Evolutionary conservation across 2,329 filamentous ascomycete genomes (phyloP), one percentile per base, ranked within the genome.

Genomic region (Fusarium pseudoanthophilum): DNA sequence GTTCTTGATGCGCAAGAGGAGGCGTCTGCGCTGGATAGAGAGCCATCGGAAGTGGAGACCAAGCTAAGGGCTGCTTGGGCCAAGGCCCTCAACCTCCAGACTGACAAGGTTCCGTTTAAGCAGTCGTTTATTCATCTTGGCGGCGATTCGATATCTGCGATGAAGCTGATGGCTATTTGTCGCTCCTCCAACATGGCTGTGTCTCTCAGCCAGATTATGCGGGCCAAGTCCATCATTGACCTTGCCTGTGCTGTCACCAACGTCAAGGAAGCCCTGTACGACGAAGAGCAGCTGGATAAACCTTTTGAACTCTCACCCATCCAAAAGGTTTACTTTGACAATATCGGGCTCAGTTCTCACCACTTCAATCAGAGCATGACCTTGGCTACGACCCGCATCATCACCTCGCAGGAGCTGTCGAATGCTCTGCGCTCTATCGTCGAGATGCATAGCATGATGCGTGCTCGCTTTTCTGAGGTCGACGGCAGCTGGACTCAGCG

Each of bases 311-410:
- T 75, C 0, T 70, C 72, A 0, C 72, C 72, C 2, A 74, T 74
- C 4, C 72, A 74, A 26, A 75, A 57, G 4, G 5, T 70, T 14
- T 74, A 75, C 48, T 72, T 74, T 14, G 55, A 67, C 20, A 34
- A 4, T 16, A 67, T 73, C 5, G 43, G 56, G 4, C 11, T 49
- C 1, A 34, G 15, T 1, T 72, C 64, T 21, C 57, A 58, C 3
- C 74, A 74, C 7, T 76, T 76, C 63, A 76, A 76, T 24, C 74
- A 76, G 30, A 76, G 71, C 13, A 63, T 76, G 34, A 26, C 58
- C 34, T 14, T 74, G 3, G 51, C 61, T 21, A 74, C 71, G 2
- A 57, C 42, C 1, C 48, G 63, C 1, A 59, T 1, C 4, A 37
- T 76, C 48, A 57, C 40, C 5, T 20, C 28, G 1, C 13, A 13